Base-by-base conservation (phyloP, 208 protist species). In the Wallacemonas rigidus region DNA sequence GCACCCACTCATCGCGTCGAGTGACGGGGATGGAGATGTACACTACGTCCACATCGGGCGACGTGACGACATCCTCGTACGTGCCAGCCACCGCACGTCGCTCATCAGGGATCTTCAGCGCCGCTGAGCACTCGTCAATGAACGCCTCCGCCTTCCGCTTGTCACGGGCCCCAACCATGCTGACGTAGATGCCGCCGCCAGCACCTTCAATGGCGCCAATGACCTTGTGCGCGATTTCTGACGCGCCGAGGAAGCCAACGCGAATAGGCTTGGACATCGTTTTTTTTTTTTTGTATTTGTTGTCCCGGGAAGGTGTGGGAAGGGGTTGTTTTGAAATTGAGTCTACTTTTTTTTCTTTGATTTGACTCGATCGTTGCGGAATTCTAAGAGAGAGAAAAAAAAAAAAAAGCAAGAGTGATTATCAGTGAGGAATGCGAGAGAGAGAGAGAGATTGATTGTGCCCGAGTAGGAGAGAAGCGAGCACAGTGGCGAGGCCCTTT, bases 11-110 rank as follows among this genome's bases (percentile, higher is more conserved):
- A 45, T 86, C 69, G 8, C 88, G 86, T 17, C 69, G 57, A 36
- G 74, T 69, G 1, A 82, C 78, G 2, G 88, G 88, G 67, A 93
- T 73, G 4, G 88, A 71, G 53, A 91, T 90, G 75, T 91, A 91
- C 57, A 93, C 88, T 14, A 93, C 80, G 64, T 91, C 85, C 43
- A 93, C 86, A 43, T 81, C 67, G 3, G 62, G 55, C 2, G 81
- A 71, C 15, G 67, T 60, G 8, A 93, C 74, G 2, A 90, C 81
- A 44, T 86, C 80, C n/a, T 83, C 79, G 71, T 93, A 93, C 41
- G 60, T 65, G 64, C 68, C 44, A 17, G 55, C 69, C 14, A 47
- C 44, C 3, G 75, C 43, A 45, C 71, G 69, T 51, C 67, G 78
- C 38, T 77, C 71, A 1, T 69, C 67, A 14, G 65, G 43, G 17